These are phyloP conservation scores for Sesbania bispinosa DNA, from an alignment of 306 rosid species.

Conservation along the genomic window DNA sequence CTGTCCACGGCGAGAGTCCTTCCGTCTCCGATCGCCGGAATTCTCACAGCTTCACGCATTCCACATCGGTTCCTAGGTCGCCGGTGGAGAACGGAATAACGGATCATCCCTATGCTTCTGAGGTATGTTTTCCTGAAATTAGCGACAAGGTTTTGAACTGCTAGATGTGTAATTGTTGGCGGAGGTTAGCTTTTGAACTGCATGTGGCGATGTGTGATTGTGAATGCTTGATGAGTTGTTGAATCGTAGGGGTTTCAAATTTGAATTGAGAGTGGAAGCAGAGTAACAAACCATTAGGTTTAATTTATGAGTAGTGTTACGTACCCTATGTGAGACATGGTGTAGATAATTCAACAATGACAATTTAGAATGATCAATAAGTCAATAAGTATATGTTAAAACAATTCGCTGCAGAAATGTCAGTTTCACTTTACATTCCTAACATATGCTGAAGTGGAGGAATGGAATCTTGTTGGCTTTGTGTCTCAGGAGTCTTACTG, in stretches of 20 bases:
- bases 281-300: neutral
- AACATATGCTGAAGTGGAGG: neutral
- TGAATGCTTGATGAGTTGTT: neutral
- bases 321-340: neutral
- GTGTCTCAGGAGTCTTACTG: neutral
- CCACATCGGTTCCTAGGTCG: conserved; percentile 45
- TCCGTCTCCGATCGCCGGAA: conserved; percentile 65
- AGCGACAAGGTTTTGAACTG: neutral
- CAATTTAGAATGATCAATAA: neutral
- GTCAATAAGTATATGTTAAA: neutral
- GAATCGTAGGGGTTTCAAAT: neutral
- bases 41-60: conserved; percentile 58
- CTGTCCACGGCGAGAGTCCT: conserved; percentile 33
- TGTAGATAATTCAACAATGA: neutral
- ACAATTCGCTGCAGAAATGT: neutral
- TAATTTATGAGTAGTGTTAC: neutral
- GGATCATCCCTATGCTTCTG: conserved; percentile 42
- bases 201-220: neutral
- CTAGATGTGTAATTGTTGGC: neutral
- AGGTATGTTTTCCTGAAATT: conserved; percentile 30
- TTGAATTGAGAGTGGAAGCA: neutral
- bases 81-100: conserved; percentile 50
- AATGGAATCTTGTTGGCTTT: neutral
- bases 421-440: neutral
- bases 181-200: neutral